Conservation (phyloP, 75 land plant species). For the Picea sitchensis region DNA sequence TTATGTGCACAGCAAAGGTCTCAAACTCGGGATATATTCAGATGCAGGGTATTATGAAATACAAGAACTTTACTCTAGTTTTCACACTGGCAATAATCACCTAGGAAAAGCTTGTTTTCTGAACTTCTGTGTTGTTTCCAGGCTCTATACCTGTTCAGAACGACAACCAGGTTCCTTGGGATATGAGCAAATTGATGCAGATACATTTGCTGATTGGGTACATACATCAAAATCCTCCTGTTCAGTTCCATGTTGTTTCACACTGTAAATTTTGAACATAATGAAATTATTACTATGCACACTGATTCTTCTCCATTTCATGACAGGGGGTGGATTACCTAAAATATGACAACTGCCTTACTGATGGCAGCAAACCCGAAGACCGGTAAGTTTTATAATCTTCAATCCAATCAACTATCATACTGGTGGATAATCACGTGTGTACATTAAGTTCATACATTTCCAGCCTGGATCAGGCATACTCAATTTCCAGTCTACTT, state of each 20-base stretch:
- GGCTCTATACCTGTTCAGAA: conserved; percentile 49
- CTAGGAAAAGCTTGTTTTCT: not conserved
- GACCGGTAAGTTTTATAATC: conserved; percentile 17
- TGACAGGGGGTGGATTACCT: conserved; percentile 84
- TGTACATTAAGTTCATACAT: no score
- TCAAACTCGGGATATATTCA: conserved; percentile 33
- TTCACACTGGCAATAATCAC: not conserved
- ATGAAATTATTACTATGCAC: no score
- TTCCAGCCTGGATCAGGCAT: no score
- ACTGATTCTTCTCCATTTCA: no score
- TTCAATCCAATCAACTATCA: no score
- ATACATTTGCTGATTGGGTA: conserved; percentile 89
- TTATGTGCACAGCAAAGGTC: conserved; percentile 27
- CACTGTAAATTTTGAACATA: no score
- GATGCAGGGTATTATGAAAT: conserved; percentile 32
- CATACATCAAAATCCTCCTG: not conserved
- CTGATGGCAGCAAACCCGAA: conserved; percentile 51
- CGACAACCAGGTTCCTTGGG: conserved; percentile 88
- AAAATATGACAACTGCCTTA: conserved; percentile 88
- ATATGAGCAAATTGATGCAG: conserved; percentile 76
- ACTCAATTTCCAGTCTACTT: no score
- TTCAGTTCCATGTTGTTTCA: no score
- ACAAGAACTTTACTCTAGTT: not conserved
- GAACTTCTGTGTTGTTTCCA: conserved; percentile 6
- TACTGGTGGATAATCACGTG: no score